Evolutionary conservation across 2,329 filamentous ascomycete genomes (phyloP).

Genomic region (Talaromyces islandicus): DNA sequence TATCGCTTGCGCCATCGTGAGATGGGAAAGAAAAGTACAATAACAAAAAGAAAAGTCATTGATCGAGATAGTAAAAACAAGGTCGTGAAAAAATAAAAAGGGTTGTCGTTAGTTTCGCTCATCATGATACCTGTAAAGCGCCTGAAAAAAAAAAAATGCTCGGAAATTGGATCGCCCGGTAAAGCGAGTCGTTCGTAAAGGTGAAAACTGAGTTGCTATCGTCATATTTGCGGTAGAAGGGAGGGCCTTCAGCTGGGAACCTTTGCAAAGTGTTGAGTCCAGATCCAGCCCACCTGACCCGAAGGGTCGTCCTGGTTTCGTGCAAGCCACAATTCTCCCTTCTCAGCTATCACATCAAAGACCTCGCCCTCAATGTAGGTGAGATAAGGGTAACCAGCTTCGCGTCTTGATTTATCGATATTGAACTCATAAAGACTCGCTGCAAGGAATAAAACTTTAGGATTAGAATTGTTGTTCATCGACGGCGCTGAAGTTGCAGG

Average conservation of each 20-base stretch:
- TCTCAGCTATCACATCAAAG: slow-evolving; percentile 89
- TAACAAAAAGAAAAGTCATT: background rate
- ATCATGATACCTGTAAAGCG: slow-evolving; percentile 4
- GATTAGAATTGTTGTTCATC: slow-evolving; percentile 34
- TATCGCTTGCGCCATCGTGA: background rate
- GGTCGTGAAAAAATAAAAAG: background rate
- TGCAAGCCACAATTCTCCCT: slow-evolving; percentile 95
- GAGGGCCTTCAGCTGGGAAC: slow-evolving; percentile 31
- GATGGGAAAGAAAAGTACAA: slow-evolving; percentile 5
- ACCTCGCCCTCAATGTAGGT: slow-evolving; percentile 95
- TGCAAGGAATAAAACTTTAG: slow-evolving; percentile 77
- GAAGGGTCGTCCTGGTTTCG: slow-evolving; percentile 89
- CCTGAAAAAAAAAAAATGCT: slow-evolving; percentile 7
- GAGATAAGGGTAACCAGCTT: slow-evolving; percentile 92
- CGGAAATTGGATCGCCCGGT: background rate
- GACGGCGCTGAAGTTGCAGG: slow-evolving; percentile 37
- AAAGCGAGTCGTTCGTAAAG: background rate
- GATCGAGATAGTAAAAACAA: background rate
- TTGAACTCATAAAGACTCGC: slow-evolving; percentile 96
- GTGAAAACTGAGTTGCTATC: background rate
- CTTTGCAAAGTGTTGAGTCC: slow-evolving; percentile 92
- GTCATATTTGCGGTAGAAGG: background rate
- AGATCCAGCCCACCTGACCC: slow-evolving; percentile 88
- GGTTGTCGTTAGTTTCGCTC: slow-evolving; percentile 6
- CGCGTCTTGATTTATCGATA: slow-evolving; percentile 83